Conservation (phyloP, 192 early-diverging fungal genomes). For the Glomus cerebriforme region DNA sequence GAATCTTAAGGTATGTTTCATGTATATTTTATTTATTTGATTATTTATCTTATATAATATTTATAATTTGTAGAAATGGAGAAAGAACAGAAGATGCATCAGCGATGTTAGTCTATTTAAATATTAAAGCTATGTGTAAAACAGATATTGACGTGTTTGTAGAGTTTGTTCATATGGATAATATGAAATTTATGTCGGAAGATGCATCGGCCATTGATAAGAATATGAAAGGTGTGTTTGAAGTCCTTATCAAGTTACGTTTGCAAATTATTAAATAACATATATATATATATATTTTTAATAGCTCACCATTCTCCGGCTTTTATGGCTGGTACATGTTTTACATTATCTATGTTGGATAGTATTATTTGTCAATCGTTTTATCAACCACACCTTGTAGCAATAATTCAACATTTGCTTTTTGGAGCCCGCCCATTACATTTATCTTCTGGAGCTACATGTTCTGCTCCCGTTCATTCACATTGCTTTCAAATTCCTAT, state of each 20-base stretch:
- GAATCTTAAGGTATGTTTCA: conserved; percentile 26
- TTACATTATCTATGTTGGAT: conserved; percentile 30
- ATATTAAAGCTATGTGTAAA: conserved; percentile 32
- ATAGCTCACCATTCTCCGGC: conserved; percentile 32
- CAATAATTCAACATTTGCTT: conserved; percentile 28
- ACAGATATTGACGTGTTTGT: conserved; percentile 30
- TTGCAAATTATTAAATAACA: neutral
- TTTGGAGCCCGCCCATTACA: conserved; percentile 32
- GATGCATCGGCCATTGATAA: conserved; percentile 30
- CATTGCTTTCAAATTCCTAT: conserved; percentile 26
- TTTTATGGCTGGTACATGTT: conserved; percentile 33
- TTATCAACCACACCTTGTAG: conserved; percentile 32
- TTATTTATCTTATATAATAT: neutral
- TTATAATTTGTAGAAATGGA: conserved; percentile 24
- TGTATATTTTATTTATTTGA: neutral
- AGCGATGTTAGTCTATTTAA: conserved; percentile 32
- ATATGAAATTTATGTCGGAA: conserved; percentile 36
- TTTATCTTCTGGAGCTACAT: conserved; percentile 19
- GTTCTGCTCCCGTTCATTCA: conserved; percentile 23
- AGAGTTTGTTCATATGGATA: conserved; percentile 32
- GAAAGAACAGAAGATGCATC: conserved; percentile 33
- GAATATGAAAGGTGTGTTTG: conserved; percentile 8
- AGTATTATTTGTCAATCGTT: conserved; percentile 35
- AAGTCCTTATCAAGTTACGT: neutral
- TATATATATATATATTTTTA: neutral